These are phyloP conservation scores for Syzygium malaccense DNA, from an alignment of 441 rosid species.

Conservation along the genomic window DNA sequence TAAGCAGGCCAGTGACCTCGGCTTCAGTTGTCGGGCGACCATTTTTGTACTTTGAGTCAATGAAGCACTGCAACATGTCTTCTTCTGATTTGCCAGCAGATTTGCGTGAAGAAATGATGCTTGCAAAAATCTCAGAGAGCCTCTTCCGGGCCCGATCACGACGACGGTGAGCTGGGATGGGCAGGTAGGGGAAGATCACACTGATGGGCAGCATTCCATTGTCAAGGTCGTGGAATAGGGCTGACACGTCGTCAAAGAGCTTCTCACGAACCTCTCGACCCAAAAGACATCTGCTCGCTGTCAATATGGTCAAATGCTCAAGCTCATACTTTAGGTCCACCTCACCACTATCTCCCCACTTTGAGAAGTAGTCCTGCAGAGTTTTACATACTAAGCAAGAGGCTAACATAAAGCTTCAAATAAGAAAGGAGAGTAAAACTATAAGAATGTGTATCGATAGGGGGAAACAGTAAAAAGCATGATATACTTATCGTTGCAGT, in stretches of 20 bases:
- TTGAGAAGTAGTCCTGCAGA: slow-evolving; percentile 78
- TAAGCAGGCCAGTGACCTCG: slow-evolving; percentile 92
- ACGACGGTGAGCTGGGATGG: slow-evolving; percentile 93
- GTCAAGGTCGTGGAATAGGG: slow-evolving; percentile 95
- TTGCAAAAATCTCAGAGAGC: slow-evolving; percentile 72
- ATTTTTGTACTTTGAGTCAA: slow-evolving; percentile 90
- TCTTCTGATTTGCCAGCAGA: slow-evolving; percentile 60
- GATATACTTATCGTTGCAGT: neutral
- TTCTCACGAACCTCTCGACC: slow-evolving; percentile 95
- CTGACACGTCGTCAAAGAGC: slow-evolving; percentile 94
- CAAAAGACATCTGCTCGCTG: slow-evolving; percentile 95
- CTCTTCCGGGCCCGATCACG: slow-evolving; percentile 86
- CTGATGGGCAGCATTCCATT: slow-evolving; percentile 98
- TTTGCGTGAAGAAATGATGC: slow-evolving; percentile 78
- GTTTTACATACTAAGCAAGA: slow-evolving; percentile 2
- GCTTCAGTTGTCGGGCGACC: slow-evolving; percentile 87
- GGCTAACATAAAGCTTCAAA: neutral
- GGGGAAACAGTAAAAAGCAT: neutral
- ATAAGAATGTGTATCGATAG: neutral
- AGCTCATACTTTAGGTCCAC: slow-evolving; percentile 89
- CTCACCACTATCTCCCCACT: slow-evolving; percentile 95
- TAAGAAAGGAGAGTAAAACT: neutral
- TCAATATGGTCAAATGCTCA: slow-evolving; percentile 94
- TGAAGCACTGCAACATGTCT: slow-evolving; percentile 96
- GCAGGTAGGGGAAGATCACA: slow-evolving; percentile 89